These are phyloP conservation scores for Schizonepeta tenuifolia DNA, from an alignment of 257 asterid genomes.

Conservation along the genomic window DNA sequence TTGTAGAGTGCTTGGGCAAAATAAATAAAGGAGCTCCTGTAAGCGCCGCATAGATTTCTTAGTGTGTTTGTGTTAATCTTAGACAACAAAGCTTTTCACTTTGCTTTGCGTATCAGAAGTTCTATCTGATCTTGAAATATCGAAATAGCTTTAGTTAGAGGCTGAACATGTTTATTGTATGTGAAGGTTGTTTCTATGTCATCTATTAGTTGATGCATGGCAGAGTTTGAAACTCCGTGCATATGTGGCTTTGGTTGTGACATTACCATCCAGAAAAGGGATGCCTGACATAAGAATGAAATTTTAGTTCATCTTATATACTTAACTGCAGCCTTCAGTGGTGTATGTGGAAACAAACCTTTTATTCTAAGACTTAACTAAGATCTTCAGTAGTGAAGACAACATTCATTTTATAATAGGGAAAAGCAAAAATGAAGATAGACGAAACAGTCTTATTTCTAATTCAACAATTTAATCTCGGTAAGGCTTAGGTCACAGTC, in stretches of 20 bases:
- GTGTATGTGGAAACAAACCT: conserved; percentile 2
- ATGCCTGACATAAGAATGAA: background rate
- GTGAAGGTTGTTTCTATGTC: background rate
- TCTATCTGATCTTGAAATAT: background rate
- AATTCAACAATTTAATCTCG: background rate
- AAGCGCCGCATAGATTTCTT: background rate
- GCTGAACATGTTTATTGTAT: background rate
- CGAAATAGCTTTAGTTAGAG: background rate
- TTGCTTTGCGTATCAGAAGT: conserved; percentile 1
- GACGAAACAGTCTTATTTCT: background rate
- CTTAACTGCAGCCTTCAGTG: background rate
- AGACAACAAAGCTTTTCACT: background rate
- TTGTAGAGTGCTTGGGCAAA: background rate
- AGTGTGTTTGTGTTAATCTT: background rate
- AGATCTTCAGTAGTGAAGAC: conserved; percentile 13
- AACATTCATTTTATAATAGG: background rate
- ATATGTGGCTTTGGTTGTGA: background rate
- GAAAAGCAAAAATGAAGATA: background rate
- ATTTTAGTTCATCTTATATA: background rate
- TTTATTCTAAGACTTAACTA: background rate
- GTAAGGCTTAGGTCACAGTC: background rate
- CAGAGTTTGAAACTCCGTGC: background rate
- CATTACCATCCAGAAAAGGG: conserved; percentile 9
- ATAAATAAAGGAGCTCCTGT: background rate
- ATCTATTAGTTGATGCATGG: background rate